Evolutionary conservation across 192 early-diverging fungal genomes (phyloP), one percentile per base, ranked within the genome.

Genomic region (Physocladia obscura): DNA sequence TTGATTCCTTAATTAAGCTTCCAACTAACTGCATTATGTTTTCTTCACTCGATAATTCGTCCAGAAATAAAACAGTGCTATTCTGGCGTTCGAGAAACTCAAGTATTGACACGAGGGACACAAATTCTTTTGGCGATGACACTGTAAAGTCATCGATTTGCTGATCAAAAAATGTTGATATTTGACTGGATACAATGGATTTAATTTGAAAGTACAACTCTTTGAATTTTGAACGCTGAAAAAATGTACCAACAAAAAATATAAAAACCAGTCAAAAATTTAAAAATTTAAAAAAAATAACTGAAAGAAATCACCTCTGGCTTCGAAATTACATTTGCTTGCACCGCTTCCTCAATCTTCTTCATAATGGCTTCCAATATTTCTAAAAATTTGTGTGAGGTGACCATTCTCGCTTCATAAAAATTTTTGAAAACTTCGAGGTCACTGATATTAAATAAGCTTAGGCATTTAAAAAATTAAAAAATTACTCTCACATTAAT

Each of bases 101-200:
- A 27, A 2, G 51, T 34, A 2, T 60, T 60, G 21, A 60, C 48
- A 38, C 39, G 35, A 32, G 72, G 34, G 8, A 62, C 32, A 6
- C 62, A 37, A 19, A 47, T 71, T 6, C 35, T 31, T n/a, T n/a
- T 30, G 30, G 40, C 13, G 38, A 64, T 73, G 4, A 72, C 19
- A 17, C 57, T 32, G 37, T 73, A 52, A 22, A 68, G 8, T 22
- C 37, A 0, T 57, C 54, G 4, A 68, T 1, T 0, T 29, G 51
- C 4, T 40, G 40, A 57, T 68, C 65, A 56, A 79, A 75, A 70
- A 79, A 79, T 5, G 57, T 73, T 37, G 64, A 35, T 3, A 79
- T 44, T 17, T 73, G 64, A 57, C 60, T 55, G 24, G 30, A 34
- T 8, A 79, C 27, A 15, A 68, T 49, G 1, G 19, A 30, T 6